Percentiles rank a stretch among this genome's conserved stretches.
Conservation (phyloP, 2,329 filamentous ascomycete genomes). For the Decorospora gaudefroyi region DNA sequence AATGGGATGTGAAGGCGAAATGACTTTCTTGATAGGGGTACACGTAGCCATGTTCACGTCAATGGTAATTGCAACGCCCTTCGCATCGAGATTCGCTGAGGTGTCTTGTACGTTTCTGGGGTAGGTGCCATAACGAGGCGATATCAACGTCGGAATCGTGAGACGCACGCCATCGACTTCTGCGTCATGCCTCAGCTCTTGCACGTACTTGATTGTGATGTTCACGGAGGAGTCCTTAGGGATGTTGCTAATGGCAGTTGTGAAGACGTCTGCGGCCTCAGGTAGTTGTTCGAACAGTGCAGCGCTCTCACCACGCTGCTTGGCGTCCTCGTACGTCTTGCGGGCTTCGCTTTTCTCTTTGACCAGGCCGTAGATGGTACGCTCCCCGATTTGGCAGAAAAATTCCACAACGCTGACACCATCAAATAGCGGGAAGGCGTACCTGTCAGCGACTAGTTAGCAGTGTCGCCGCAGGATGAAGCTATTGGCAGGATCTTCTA, state of each 20-base stretch:
- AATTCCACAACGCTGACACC: constrained; percentile 12
- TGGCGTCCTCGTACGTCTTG: constrained; percentile 9
- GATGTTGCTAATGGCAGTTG: constrained; percentile 7
- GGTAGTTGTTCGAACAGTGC: constrained; percentile 7
- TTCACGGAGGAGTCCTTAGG: neutral
- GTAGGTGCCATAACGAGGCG: constrained; percentile 6
- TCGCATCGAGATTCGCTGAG: neutral
- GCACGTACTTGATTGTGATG: constrained; percentile 9
- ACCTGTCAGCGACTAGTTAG: neutral
- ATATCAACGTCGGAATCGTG: constrained; percentile 3
- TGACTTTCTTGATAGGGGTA: constrained; percentile 7
- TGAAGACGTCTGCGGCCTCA: constrained; percentile 12
- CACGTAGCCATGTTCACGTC: constrained; percentile 5
- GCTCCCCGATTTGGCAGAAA: constrained; percentile 5
- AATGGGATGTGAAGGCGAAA: constrained; percentile 9
- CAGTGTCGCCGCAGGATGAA: too few relatives aligned
- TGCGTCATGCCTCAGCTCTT: constrained; percentile 11
- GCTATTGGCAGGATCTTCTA: too few relatives aligned
- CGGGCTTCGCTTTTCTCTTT: constrained; percentile 9
- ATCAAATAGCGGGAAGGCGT: constrained; percentile 10
- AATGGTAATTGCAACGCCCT: constrained; percentile 8
- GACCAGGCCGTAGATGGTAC: constrained; percentile 10
- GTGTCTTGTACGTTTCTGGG: neutral
- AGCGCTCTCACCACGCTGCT: constrained; percentile 3
- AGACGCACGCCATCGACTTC: constrained; percentile 11